phyloP scores from a whole-genome alignment of 2,329 filamentous ascomycete genomes.

The Ilyonectria destructans region DNA sequence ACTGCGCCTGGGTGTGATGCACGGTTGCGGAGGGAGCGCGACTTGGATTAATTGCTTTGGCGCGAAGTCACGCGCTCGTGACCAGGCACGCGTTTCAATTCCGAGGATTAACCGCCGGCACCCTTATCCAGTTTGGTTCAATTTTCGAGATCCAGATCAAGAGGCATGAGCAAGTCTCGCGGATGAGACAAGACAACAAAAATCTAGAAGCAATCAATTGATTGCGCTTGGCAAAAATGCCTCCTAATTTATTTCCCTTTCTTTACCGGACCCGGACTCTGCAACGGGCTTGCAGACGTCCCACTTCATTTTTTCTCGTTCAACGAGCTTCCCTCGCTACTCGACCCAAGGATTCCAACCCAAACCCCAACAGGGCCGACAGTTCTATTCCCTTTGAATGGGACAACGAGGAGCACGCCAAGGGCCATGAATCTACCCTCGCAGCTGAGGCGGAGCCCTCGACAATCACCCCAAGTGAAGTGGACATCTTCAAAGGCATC shows the following conservation, averaged over 20 bases:
- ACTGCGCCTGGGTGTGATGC: conserved; percentile 17
- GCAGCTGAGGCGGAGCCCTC: conserved; percentile 34
- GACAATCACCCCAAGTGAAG: conserved; percentile 69
- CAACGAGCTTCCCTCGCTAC: conserved; percentile 43
- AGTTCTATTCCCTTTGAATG: conserved; percentile 70
- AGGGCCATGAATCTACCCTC: conserved; percentile 10
- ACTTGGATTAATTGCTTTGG: conserved; percentile 46
- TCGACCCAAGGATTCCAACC: conserved; percentile 21
- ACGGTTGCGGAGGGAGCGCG: conserved; percentile 37
- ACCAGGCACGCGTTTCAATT: conserved; percentile 30
- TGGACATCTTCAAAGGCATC: conserved; percentile 73
- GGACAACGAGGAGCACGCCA: conserved; percentile 60
- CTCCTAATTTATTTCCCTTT: conserved; percentile 73
- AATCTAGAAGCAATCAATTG: not conserved
- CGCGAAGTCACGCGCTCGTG: conserved; percentile 54
- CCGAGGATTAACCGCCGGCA: conserved; percentile 41
- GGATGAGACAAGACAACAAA: conserved; percentile 4
- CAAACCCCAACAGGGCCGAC: conserved; percentile 40
- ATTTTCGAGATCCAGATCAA: conserved; percentile 36
- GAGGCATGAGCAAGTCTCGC: not conserved
- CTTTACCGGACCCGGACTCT: conserved; percentile 81
- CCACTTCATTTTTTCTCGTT: conserved; percentile 42
- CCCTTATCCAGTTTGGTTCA: conserved; percentile 25
- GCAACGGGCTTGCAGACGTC: conserved; percentile 49
- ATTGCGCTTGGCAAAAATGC: conserved; percentile 55